Evolutionary conservation across 495 filamentous ascomycete species (phyloP), one percentile per base, ranked within the genome.

Genomic region (Paragyromitra xinjiangensis): DNA sequence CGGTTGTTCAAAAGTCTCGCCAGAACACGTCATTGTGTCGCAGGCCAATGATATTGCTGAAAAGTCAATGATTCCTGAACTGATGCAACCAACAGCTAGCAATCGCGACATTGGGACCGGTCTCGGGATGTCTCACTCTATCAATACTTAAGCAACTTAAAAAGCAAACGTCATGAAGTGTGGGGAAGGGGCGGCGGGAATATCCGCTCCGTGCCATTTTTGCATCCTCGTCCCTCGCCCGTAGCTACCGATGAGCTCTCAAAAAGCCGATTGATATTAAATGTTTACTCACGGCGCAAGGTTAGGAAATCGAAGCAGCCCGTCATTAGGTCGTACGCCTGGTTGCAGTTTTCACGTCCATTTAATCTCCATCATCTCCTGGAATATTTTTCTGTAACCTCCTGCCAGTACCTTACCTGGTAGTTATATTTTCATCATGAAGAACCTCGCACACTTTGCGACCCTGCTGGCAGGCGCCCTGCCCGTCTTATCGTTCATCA

Each of bases 341-440:
- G 14, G 12, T 1, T 42, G 7, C 11, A 3, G n/a, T 42, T 24
- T 6, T 37, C 56, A 11, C 37, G 22, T 40, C 19, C 19, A 65
- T 72, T 44, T 72, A 72, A 72, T 14, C 6, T 40, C 29, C 7
- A 29, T 22, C 48, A 26, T 12, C 62, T 44, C 48, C 8, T 39
- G 8, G 29, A 71, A 16, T 11, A 14, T 44, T 65, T 14, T 0
- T 63, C 6, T 42, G 24, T 19, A 39, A 53, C 44, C 5, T 51
- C 63, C 22, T 51, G 24, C 19, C 24, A 51, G 42, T 34, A 61
- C 39, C n/a, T 16, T n/a, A 39, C 37, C 22, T 51, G 56, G 44
- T 48, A 51, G 44, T 16, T 56, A 29, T 55, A 73, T 66, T 55
- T 55, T 34, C 24, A 66, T 55, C 22, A 73, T 73, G 70, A 73